These are phyloP conservation scores for Saraca asoca DNA, from an alignment of 331 rosid species.

Conservation along the genomic window DNA sequence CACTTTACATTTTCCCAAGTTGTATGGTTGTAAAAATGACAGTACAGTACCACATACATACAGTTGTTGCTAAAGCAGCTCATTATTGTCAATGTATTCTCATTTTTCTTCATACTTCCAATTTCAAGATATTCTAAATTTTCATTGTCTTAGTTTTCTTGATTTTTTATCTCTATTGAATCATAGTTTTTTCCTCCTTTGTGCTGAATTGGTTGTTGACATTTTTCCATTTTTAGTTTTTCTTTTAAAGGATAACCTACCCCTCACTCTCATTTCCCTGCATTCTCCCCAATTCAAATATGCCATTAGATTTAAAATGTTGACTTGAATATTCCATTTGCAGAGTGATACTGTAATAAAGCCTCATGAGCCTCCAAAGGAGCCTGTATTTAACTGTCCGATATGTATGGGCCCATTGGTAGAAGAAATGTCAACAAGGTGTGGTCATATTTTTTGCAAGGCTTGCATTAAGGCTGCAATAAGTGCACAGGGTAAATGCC, in stretches of 20 bases:
- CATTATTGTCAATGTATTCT: background rate
- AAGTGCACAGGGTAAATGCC: constrained; percentile 55
- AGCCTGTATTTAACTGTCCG: constrained; percentile 65
- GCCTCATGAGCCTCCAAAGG: constrained; percentile 57
- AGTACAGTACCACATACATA: no score
- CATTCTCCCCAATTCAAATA: no score
- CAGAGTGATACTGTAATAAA: constrained; percentile 43
- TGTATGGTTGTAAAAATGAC: no score
- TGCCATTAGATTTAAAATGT: no score
- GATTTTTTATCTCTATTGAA: no score
- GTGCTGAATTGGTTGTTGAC: no score
- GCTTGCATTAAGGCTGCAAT: constrained; percentile 60
- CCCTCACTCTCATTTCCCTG: no score
- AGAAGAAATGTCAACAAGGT: constrained; percentile 78
- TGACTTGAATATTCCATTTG: constrained; percentile 25
- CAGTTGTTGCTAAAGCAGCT: background rate
- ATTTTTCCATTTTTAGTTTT: no score
- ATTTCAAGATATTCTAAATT: no score
- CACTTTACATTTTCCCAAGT: background rate
- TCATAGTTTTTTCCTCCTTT: no score
- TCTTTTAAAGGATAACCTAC: no score
- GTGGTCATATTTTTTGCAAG: constrained; percentile 93
- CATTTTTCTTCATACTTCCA: background rate
- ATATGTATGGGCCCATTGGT: constrained; percentile 62
- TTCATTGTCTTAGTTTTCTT: no score